A percentile compares a stretch with the other conserved stretches of the same genome.
phyloP scores from a whole-genome alignment of 1,284 basidiomycete species.

The Sanguinoderma infundibulare region DNA sequence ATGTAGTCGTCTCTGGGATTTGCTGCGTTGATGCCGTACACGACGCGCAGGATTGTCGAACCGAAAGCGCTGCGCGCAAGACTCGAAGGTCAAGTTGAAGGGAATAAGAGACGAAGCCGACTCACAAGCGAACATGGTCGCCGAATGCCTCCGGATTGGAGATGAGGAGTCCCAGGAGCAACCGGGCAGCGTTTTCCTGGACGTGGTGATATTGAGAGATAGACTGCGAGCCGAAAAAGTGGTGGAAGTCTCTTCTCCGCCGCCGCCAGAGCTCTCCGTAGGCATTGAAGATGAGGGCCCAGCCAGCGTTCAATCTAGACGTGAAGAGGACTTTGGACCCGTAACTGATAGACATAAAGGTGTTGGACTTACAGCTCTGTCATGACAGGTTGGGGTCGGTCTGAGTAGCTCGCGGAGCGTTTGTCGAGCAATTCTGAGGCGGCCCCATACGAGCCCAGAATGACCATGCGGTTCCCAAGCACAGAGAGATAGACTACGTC shows the following conservation, averaged over 20 bases:
- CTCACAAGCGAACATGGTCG: conserved; percentile 13
- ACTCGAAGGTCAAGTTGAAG: not conserved
- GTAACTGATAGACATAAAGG: too few relatives aligned
- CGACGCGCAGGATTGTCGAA: conserved; percentile 26
- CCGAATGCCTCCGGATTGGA: not conserved
- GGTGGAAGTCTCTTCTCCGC: conserved; percentile 12
- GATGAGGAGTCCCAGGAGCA: conserved; percentile 4
- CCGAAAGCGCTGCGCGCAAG: conserved; percentile 1
- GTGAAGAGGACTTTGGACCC: too few relatives aligned
- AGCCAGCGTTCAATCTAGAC: conserved; percentile 8
- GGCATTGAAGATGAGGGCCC: conserved; percentile 8
- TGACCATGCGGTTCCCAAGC: conserved; percentile 11
- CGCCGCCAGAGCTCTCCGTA: conserved; percentile 13
- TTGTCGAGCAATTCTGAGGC: conserved; percentile 4
- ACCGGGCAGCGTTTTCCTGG: conserved; percentile 6
- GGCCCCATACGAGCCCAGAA: conserved; percentile 9
- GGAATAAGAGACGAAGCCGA: not conserved
- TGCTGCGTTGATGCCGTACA: conserved; percentile 37
- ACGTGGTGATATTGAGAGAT: conserved; percentile 8
- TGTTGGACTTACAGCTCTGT: conserved; percentile 10
- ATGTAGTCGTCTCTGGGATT: conserved; percentile 6
- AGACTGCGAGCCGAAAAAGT: conserved; percentile 6
- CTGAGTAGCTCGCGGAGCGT: conserved; percentile 21
- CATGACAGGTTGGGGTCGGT: conserved; percentile 15
- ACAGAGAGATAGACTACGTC: conserved; percentile 10